Percentiles rank a stretch among this genome's conserved stretches.
phyloP scores from a whole-genome alignment of 805 yeast genomes.

The Saturnispora kantuleensis region DNA sequence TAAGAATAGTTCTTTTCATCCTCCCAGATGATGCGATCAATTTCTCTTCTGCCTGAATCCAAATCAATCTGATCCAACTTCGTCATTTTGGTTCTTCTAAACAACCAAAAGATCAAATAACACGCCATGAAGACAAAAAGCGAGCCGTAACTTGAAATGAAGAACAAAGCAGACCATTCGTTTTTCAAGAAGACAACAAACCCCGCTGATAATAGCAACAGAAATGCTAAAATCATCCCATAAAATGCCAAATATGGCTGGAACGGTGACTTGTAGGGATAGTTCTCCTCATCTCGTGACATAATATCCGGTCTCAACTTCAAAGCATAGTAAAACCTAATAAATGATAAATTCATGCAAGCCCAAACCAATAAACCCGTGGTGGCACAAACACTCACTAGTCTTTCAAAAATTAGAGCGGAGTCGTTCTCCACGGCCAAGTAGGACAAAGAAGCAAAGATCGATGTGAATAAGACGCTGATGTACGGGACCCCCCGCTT shows the following conservation, averaged over 20 bases:
- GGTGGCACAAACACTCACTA: constrained; percentile 60
- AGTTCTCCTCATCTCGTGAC: constrained; percentile 41
- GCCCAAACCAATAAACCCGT: constrained; percentile 75
- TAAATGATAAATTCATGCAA: constrained; percentile 48
- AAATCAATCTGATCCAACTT: constrained; percentile 67
- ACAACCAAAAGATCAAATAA: constrained; percentile 40
- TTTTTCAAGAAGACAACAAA: constrained; percentile 40
- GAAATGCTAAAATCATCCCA: constrained; percentile 35
- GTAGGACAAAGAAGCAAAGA: constrained; percentile 52
- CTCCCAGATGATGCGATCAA: constrained; percentile 74
- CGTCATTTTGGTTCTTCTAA: constrained; percentile 55
- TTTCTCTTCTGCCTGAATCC: constrained; percentile 77
- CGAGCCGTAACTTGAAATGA: constrained; percentile 47
- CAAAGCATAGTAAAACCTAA: constrained; percentile 46
- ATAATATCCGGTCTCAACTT: constrained; percentile 47
- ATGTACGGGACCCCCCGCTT: constrained; percentile 62
- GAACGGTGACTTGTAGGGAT: constrained; percentile 46
- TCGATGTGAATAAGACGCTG: constrained; percentile 55
- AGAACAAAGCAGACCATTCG: constrained; percentile 40
- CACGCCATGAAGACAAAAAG: constrained; percentile 35
- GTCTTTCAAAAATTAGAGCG: constrained; percentile 52
- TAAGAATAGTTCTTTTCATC: constrained; percentile 40
- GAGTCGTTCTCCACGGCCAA: constrained; percentile 50
- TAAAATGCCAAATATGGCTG: constrained; percentile 46
- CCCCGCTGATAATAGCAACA: constrained; percentile 38